These are phyloP conservation scores for Coelastrella sp. DNA, from an alignment of 139 green algal species.

Conservation along the genomic window DNA sequence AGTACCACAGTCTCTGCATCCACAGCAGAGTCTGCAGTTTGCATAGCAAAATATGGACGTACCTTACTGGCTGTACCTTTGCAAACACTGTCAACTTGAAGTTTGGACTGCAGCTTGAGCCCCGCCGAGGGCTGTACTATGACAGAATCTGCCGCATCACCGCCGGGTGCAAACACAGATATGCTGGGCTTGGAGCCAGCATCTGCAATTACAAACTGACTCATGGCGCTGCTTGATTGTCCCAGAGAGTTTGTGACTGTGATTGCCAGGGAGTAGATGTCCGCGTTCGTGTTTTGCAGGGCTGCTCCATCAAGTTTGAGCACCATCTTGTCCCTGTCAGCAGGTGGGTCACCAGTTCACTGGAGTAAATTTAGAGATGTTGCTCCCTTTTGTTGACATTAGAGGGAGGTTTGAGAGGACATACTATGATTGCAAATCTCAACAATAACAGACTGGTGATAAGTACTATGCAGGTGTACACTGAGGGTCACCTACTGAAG, in stretches of 20 bases:
- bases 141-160: not conserved
- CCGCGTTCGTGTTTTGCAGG: not conserved
- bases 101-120: not conserved
- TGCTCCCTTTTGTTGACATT: too few relatives aligned
- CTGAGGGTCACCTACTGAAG: too few relatives aligned
- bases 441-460: too few relatives aligned
- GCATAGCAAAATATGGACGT: not conserved
- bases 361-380: too few relatives aligned
- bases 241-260: not conserved
- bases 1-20: not conserved
- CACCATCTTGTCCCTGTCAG: slow-evolving; percentile 21
- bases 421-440: too few relatives aligned
- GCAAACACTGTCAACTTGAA: slow-evolving; percentile 22
- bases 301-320: not conserved
- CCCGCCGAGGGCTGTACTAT: not conserved
- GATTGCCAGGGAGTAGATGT: not conserved
- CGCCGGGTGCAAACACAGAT: not conserved
- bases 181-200: slow-evolving; percentile 16
- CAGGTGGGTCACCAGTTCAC: too few relatives aligned
- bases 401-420: too few relatives aligned
- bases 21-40: too few relatives aligned
- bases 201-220: slow-evolving; percentile 5
- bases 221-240: too few relatives aligned
- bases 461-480: too few relatives aligned
- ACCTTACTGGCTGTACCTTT: not conserved